Base-by-base conservation (phyloP, 2,329 filamentous ascomycete species). In the Mycocentrospora acerina region DNA sequence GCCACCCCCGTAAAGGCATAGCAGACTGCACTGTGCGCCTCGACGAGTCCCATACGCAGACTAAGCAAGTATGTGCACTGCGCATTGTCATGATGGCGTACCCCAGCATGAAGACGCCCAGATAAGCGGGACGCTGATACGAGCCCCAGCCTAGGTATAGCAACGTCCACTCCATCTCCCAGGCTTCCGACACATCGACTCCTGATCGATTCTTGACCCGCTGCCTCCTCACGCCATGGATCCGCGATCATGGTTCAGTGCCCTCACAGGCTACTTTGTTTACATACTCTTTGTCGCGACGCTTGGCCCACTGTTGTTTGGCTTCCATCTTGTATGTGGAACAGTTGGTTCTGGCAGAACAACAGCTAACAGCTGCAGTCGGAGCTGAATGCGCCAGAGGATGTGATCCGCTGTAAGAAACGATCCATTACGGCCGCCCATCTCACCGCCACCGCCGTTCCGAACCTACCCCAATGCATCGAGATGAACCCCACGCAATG, bases 341-440 rank as follows among this genome's bases (percentile, higher is more conserved):
- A 38, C 13, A 19, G 22, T 7, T 42, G 19, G 14, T 30, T n/a
- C 13, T 29, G 24, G 10, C 19, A 28, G 11, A 8, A 19, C 35
- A 32, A 27, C 36, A 31, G 41, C 55, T 62, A 49, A 65, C 52
- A 28, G 12, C 11, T 3, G 12, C 58, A 91, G 90, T 88, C 90
- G 55, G 93, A 97, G 67, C 80, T 98, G 48, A 98, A 98, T 67
- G 89, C 91, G 7, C 93, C 93, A 7, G 85, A 96, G 77, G 85
- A 90, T 74, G 88, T 94, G 59, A 86, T 98, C 57, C 94, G 88
- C 40, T 97, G 93, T 72, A 82, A 81, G 53, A 82, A 81, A 51
- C 77, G 79, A 51, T 72, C 73, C 27, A 74, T 79, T 46, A 62
- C 60, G 7, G 60, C 66, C 26, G 53, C 46, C 52, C 60, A 50